Evolutionary conservation across 495 filamentous ascomycete species (phyloP).

Genomic region (Neurospora pannonica): DNA sequence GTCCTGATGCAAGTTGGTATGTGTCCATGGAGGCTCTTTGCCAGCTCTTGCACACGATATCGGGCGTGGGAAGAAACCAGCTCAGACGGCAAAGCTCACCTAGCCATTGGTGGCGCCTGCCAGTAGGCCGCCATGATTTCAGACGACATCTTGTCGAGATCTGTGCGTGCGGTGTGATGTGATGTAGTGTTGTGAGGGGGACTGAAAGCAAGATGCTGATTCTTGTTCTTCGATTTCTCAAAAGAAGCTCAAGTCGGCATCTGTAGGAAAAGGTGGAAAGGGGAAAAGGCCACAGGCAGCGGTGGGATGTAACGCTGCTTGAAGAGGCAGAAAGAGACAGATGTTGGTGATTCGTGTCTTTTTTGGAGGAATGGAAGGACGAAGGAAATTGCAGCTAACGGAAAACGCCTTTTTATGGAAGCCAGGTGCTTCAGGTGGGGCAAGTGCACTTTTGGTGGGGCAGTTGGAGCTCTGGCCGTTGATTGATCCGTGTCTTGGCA

Average conservation of each 20-base stretch:
- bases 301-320: constrained; percentile 8
- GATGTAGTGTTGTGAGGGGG: constrained; percentile 1
- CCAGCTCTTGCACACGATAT: neutral
- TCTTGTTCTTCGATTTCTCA: constrained; percentile 8
- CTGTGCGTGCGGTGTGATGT: neutral
- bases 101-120: constrained; percentile 58
- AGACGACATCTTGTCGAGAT: constrained; percentile 11
- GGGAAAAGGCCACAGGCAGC: constrained; percentile 3
- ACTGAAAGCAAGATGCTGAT: neutral
- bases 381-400: constrained; percentile 12
- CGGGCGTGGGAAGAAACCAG: neutral
- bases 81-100: constrained; percentile 36
- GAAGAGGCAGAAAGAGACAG: neutral
- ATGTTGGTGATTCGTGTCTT: constrained; percentile 27
- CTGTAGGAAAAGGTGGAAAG: constrained; percentile 4
- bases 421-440: neutral
- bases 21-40: neutral
- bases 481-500: neutral
- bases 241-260: constrained; percentile 17
- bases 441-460: neutral
- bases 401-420: neutral
- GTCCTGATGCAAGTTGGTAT: constrained; percentile 42
- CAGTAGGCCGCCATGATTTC: constrained; percentile 57
- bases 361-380: constrained; percentile 18
- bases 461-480: neutral